Percentiles rank a stretch among this genome's conserved stretches.
Evolutionary conservation across 1,284 basidiomycete genomes (phyloP).

Genomic region (Cryptococcus sp.): DNA sequence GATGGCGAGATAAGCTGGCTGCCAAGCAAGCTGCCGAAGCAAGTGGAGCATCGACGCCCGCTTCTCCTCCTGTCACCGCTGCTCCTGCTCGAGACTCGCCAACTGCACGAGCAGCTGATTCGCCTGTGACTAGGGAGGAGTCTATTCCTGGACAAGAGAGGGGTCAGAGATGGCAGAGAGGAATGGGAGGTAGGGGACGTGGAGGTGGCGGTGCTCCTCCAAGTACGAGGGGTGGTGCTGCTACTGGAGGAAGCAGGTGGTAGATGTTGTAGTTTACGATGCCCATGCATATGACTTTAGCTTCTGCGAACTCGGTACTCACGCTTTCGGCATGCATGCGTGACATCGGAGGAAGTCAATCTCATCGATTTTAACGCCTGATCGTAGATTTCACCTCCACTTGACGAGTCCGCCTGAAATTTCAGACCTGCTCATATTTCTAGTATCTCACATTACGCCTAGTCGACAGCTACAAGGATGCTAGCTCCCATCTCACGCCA

Average conservation of each 20-base stretch:
- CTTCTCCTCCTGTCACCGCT: conserved; percentile 22
- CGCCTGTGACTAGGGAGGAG: not conserved
- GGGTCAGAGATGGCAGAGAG: conserved; percentile 5
- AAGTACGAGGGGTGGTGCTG: conserved; percentile 6
- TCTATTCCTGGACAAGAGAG: conserved; percentile 4
- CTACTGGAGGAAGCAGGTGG: conserved; percentile 6
- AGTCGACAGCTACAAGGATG: no score
- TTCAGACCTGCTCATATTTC: not conserved
- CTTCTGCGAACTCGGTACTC: no score
- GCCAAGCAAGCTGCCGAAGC: conserved; percentile 49
- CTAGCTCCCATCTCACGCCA: not conserved
- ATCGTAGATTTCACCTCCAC: not conserved
- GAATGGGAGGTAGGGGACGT: conserved; percentile 9
- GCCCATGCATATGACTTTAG: no score
- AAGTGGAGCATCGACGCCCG: conserved; percentile 14
- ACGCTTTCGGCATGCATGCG: no score
- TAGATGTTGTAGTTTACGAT: no score
- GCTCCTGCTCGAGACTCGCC: no score
- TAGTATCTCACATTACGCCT: no score
- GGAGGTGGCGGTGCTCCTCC: conserved; percentile 10
- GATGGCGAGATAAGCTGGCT: conserved; percentile 44
- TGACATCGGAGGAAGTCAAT: no score
- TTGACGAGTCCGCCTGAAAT: not conserved
- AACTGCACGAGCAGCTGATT: no score
- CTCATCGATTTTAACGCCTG: not conserved